These are phyloP conservation scores for Przewalskia tangutica DNA, from an alignment of 257 asterid species.

Conservation along the genomic window DNA sequence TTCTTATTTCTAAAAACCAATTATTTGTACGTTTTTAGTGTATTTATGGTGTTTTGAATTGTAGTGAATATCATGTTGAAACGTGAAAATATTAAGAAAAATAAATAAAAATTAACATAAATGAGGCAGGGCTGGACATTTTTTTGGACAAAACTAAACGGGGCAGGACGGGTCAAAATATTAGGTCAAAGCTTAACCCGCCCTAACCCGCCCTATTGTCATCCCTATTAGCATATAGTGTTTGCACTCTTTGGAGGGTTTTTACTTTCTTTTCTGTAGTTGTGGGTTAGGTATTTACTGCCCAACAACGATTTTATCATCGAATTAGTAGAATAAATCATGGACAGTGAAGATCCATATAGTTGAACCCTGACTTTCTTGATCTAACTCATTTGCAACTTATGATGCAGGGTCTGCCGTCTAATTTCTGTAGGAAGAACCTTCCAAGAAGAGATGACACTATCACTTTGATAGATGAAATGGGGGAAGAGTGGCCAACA, in stretches of 20 bases:
- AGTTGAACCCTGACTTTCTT: neutral
- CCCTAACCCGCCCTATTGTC: too few relatives aligned
- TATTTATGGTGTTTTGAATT: too few relatives aligned
- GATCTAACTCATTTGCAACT: neutral
- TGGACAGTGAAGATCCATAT: neutral
- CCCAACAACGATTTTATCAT: neutral
- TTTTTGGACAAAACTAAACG: too few relatives aligned
- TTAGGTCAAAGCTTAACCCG: too few relatives aligned
- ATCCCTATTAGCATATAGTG: too few relatives aligned
- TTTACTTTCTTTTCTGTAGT: neutral
- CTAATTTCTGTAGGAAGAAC: conserved; percentile 43
- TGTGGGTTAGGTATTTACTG: neutral
- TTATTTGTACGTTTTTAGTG: too few relatives aligned
- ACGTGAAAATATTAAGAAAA: too few relatives aligned
- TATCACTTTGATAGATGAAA: conserved; percentile 50
- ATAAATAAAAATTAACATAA: too few relatives aligned
- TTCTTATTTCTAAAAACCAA: too few relatives aligned
- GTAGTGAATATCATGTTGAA: too few relatives aligned
- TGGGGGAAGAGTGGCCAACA: conserved; percentile 62
- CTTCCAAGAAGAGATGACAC: conserved; percentile 56
- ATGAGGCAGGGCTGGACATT: too few relatives aligned
- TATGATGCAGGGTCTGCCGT: conserved; percentile 61
- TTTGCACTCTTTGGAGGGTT: neutral
- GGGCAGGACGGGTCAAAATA: too few relatives aligned
- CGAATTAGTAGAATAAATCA: neutral